phyloP scores from a whole-genome alignment of 139 green algal species.

The Diplosphaera chodatii region DNA sequence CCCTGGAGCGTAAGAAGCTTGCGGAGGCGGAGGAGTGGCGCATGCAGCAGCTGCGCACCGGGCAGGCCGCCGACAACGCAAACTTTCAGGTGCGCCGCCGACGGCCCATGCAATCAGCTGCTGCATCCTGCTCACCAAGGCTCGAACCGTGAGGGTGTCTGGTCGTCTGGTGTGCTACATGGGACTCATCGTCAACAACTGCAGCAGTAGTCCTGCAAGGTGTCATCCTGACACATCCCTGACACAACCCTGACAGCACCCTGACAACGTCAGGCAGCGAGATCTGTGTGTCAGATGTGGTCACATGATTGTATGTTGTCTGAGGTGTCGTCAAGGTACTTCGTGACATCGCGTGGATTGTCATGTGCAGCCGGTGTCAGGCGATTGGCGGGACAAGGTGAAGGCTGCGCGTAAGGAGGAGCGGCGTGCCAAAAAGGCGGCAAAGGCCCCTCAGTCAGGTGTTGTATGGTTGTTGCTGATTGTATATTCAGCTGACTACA shows the following conservation, averaged over 20 bases:
- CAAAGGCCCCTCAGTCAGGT: not conserved
- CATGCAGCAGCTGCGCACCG: constrained; percentile 47
- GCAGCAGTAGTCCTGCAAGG: not conserved
- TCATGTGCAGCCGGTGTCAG: constrained; percentile 32
- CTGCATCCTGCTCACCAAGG: too few species aligned
- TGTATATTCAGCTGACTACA: too few species aligned
- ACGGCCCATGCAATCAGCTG: too few species aligned
- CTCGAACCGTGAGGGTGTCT: too few species aligned
- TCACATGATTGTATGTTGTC: too few species aligned
- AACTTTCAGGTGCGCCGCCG: constrained; percentile 55
- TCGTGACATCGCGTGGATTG: too few species aligned
- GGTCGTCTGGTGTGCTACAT: too few species aligned
- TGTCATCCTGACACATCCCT: not conserved
- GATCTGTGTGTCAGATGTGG: too few species aligned
- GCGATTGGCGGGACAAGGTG: constrained; percentile 36
- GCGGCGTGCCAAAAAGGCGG: constrained; percentile 1
- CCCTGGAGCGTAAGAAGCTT: constrained; percentile 28
- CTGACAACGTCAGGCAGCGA: not conserved
- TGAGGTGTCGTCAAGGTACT: too few species aligned
- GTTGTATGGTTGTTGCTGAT: too few species aligned
- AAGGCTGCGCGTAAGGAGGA: constrained; percentile 20
- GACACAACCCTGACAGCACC: not conserved
- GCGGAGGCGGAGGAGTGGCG: constrained; percentile 58
- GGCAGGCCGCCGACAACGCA: constrained; percentile 43
- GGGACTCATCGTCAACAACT: not conserved